Percentiles rank a stretch among this genome's conserved stretches.
Evolutionary conservation across 2,329 filamentous ascomycete genomes (phyloP).

Genomic region (Colletotrichum theobromicola): DNA sequence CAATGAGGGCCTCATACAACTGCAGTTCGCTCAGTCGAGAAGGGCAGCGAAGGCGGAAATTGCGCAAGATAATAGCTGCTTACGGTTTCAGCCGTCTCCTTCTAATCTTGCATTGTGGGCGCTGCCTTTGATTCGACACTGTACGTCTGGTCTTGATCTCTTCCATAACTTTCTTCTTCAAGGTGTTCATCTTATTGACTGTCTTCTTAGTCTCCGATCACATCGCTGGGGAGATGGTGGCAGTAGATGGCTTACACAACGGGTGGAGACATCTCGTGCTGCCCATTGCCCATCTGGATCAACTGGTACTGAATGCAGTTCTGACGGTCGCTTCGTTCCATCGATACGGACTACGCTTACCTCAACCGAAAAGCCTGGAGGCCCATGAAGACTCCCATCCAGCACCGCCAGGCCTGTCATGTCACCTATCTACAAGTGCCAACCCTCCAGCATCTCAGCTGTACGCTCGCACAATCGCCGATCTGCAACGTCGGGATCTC

Average conservation of each 20-base stretch:
- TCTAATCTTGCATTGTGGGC: not conserved
- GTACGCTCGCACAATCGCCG: not conserved
- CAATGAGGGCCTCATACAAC: not conserved
- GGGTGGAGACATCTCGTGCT: conserved; percentile 26
- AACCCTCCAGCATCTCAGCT: not conserved
- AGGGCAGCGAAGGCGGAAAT: not conserved
- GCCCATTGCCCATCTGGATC: conserved; percentile 21
- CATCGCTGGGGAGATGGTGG: conserved; percentile 26
- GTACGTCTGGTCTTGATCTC: not conserved
- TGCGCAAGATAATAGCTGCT: not conserved
- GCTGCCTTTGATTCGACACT: not conserved
- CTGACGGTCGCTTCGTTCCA: conserved; percentile 19
- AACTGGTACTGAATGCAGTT: conserved; percentile 14
- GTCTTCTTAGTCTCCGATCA: conserved; percentile 19
- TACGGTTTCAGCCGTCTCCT: not conserved
- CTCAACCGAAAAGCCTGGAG: too few relatives aligned
- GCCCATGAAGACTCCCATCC: not conserved
- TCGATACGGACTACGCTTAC: not conserved
- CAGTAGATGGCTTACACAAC: conserved; percentile 26
- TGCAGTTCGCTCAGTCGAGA: not conserved
- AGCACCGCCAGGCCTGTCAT: not conserved
- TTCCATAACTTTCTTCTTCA: not conserved
- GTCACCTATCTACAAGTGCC: not conserved
- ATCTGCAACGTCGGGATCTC: not conserved
- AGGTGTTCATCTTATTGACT: not conserved